Evolutionary conservation across 805 yeast genomes (phyloP).

Genomic region (Ogataea degrootiae): DNA sequence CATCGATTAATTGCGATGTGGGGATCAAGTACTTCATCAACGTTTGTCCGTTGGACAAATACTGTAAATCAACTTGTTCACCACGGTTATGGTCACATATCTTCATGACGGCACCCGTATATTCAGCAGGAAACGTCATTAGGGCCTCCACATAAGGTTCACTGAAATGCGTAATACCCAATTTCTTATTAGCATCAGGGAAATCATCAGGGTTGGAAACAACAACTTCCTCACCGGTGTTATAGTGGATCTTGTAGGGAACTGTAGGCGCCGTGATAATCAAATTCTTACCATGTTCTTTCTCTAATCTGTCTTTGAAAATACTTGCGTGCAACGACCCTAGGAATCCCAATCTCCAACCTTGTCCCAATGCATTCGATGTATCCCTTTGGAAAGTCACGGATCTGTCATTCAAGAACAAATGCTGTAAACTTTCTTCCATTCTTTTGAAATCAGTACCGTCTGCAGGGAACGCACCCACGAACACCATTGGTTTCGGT

Average conservation of each 20-base stretch:
- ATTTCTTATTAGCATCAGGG: slow-evolving; percentile 53
- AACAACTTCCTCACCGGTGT: slow-evolving; percentile 57
- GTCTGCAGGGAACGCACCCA: slow-evolving; percentile 96
- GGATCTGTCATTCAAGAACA: slow-evolving; percentile 87
- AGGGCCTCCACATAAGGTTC: slow-evolving; percentile 91
- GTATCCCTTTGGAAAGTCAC: slow-evolving; percentile 87
- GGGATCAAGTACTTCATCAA: slow-evolving; percentile 78
- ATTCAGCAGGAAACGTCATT: slow-evolving; percentile 88
- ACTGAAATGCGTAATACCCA: slow-evolving; percentile 44
- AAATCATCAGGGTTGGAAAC: slow-evolving; percentile 91
- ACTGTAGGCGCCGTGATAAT: slow-evolving; percentile 95
- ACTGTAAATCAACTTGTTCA: slow-evolving; percentile 71
- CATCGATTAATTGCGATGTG: slow-evolving; percentile 85
- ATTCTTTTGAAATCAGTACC: slow-evolving; percentile 83
- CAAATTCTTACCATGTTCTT: slow-evolving; percentile 89
- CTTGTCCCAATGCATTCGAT: slow-evolving; percentile 91
- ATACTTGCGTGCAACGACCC: slow-evolving; percentile 96
- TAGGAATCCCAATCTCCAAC: slow-evolving; percentile 94
- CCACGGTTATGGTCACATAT: slow-evolving; percentile 85
- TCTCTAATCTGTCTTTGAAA: slow-evolving; percentile 84
- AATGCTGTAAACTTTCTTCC: slow-evolving; percentile 84
- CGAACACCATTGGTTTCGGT: slow-evolving; percentile 97
- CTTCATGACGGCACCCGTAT: slow-evolving; percentile 79
- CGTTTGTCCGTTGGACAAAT: slow-evolving; percentile 76
- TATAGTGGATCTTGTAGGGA: slow-evolving; percentile 74